Base-by-base conservation (phyloP, 495 filamentous ascomycete genomes). In the Penicillium coffeae region DNA sequence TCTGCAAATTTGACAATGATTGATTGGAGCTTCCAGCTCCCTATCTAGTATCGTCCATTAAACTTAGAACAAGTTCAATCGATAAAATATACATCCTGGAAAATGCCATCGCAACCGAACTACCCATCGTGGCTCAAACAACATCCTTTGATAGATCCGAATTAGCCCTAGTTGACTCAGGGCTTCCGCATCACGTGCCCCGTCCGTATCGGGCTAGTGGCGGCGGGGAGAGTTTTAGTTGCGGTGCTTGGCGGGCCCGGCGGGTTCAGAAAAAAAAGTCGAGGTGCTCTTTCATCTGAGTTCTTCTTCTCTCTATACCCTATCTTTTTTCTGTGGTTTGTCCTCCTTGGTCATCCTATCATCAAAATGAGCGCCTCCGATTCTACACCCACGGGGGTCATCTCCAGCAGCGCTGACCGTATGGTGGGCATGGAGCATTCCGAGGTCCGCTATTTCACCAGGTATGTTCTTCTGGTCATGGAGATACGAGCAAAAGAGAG, bases 361-460 rank as follows among this genome's bases (percentile, higher is more conserved):
- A 12, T 22, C 56, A 69, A 48, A 20, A 73, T 73, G 70, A 58
- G 57, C 45, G 63, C 45, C 52, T 40, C 46, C n/a, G 63, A 62
- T 52, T 58, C 45, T 20, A 42, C 56, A 47, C 38, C 55, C 46
- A 14, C 63, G 49, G 58, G 53, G 30, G 54, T 51, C 27, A 70
- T 58, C 47, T 42, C 65, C 51, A 75, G 70, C 69, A 75, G 72
- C 51, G 72, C 72, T 39, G 75, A 80, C 54, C 69, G 66, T 52
- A 71, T 78, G 66, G 75, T 74, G 13, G 73, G 77, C 55, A 82
- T 89, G 76, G 85, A 85, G 56, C 89, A 95, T 68, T 86, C 89
- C 51, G 90, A 96, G 74, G 86, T 89, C 59, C 90, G 94, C 69
- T 96, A 96, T 74, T 96, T 96, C 77, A 96, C 94, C 67, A 93